Conservation (phyloP, 2,329 filamentous ascomycete genomes). For the Monilinia fructigena region DNA sequence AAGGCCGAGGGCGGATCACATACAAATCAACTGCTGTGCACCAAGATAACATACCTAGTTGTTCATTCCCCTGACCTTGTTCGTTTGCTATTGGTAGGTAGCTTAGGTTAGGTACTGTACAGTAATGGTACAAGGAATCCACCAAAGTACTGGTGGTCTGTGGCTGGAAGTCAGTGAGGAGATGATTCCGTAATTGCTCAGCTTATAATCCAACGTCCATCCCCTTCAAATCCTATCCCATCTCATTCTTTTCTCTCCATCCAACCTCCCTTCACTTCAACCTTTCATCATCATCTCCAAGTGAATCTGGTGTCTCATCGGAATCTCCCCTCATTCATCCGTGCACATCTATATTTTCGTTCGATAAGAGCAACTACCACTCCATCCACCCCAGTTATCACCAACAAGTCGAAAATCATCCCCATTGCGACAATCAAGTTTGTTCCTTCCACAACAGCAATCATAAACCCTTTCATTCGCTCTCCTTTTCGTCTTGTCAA, state of each 20-base stretch:
- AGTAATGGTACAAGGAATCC: not conserved
- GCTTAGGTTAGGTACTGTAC: not conserved
- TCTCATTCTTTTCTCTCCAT: not conserved
- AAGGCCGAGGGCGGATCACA: slow-evolving; percentile 18
- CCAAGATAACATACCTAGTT: not conserved
- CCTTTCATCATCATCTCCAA: not conserved
- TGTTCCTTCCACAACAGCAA: not conserved
- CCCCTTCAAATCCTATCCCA: slow-evolving; percentile 17
- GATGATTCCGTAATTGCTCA: slow-evolving; percentile 26
- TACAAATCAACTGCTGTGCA: slow-evolving; percentile 20
- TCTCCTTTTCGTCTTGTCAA: slow-evolving; percentile 21
- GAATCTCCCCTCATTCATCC: not conserved
- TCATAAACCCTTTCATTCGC: slow-evolving; percentile 23
- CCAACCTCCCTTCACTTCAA: not conserved
- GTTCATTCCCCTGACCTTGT: slow-evolving; percentile 28
- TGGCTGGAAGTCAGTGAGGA: slow-evolving; percentile 29
- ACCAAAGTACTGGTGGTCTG: slow-evolving; percentile 12
- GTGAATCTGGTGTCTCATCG: not conserved
- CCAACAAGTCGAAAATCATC: not conserved
- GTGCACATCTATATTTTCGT: not conserved
- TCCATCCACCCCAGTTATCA: not conserved
- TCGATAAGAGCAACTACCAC: not conserved
- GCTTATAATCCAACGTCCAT: slow-evolving; percentile 36
- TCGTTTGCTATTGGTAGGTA: not conserved
- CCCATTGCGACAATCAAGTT: slow-evolving; percentile 31